Evolutionary conservation across 1,284 basidiomycete species (phyloP).

Genomic region (Porphyrellus sp.): DNA sequence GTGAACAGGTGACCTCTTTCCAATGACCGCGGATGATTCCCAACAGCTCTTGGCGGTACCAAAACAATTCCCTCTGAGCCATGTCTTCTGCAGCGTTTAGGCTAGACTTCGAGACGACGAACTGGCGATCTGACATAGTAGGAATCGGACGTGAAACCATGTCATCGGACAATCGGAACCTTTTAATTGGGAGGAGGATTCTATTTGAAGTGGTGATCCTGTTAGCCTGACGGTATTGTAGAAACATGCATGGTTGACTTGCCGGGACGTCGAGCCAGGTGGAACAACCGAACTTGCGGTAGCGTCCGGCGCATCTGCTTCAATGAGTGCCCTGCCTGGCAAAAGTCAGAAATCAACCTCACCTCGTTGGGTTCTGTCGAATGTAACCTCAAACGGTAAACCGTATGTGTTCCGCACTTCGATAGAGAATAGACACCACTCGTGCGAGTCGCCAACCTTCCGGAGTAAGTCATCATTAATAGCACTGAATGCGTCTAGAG

Average conservation of each 20-base stretch:
- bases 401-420: conserved; percentile 89
- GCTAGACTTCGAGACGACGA: conserved; percentile 77
- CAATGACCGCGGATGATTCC: conserved; percentile 67
- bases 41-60: conserved; percentile 89
- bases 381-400: conserved; percentile 81
- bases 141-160: conserved; percentile 71
- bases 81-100: conserved; percentile 59
- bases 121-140: conserved; percentile 84
- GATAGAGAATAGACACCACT: conserved; percentile 82
- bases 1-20: conserved; percentile 63
- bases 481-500: conserved; percentile 46
- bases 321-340: conserved; percentile 5
- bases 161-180: conserved; percentile 60
- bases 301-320: conserved; percentile 40
- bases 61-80: conserved; percentile 78
- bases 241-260: conserved; percentile 24
- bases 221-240: conserved; percentile 4
- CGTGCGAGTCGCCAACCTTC: conserved; percentile 48
- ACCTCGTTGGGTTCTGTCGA: conserved; percentile 67
- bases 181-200: conserved; percentile 75
- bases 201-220: conserved; percentile 39
- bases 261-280: conserved; percentile 83
- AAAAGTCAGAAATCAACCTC: conserved; percentile 14
- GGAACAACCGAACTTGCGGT: conserved; percentile 64
- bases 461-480: conserved; percentile 28